Percentiles rank a stretch among this genome's conserved stretches.
Evolutionary conservation across 2,329 filamentous ascomycete species (phyloP).

Genomic region (Trematosphaeria pertusa): DNA sequence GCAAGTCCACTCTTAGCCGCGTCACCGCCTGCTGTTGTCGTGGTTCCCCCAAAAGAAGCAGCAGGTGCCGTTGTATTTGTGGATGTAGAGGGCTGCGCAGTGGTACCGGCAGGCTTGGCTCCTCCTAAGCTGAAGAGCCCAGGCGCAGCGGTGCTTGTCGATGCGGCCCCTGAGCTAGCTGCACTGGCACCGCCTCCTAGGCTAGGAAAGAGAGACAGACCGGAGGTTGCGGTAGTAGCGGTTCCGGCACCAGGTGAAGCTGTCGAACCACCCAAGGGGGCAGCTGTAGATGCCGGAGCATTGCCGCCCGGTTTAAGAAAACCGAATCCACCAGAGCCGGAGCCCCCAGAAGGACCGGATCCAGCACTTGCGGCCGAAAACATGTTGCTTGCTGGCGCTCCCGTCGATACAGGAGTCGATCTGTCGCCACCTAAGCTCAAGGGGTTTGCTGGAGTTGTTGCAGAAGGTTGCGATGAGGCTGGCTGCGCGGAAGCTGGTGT

Average conservation of each 20-base stretch:
- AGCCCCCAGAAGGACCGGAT: constrained; percentile 15
- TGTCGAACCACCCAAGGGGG: not conserved
- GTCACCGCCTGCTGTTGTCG: constrained; percentile 25
- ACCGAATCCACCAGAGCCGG: constrained; percentile 22
- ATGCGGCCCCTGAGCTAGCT: not conserved
- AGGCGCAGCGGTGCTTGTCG: constrained; percentile 11
- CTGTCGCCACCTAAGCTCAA: constrained; percentile 33
- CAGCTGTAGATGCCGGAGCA: not conserved
- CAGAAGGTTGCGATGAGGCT: constrained; percentile 30
- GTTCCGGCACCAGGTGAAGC: not conserved
- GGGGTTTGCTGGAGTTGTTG: constrained; percentile 19
- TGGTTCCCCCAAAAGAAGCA: constrained; percentile 24
- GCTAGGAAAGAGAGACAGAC: constrained; percentile 14
- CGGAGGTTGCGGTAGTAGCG: constrained; percentile 6
- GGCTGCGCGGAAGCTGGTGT: constrained; percentile 32
- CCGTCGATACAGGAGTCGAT: constrained; percentile 29
- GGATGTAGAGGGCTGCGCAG: constrained; percentile 12
- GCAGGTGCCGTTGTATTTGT: constrained; percentile 11
- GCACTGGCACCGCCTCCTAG: not conserved
- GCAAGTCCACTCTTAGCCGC: constrained; percentile 57
- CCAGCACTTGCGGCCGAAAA: constrained; percentile 23
- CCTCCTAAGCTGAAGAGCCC: constrained; percentile 24
- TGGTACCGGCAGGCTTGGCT: constrained; percentile 22
- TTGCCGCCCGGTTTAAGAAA: constrained; percentile 11
- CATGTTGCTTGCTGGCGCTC: constrained; percentile 25